Conservation (phyloP, 2,329 filamentous ascomycete genomes). For the Ceratocystis lukuohia region DNA sequence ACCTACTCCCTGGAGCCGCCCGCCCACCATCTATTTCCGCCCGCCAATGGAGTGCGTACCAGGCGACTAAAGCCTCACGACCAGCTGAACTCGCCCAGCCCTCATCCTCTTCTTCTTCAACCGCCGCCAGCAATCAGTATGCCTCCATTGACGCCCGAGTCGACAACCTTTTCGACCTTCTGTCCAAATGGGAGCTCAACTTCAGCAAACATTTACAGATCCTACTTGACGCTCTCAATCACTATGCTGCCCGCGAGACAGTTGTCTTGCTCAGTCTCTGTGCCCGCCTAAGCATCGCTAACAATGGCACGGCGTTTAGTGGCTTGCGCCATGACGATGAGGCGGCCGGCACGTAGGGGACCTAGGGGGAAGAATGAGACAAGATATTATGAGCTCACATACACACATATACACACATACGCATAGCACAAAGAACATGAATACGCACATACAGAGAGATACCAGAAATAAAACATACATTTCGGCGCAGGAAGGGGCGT, state of each 20-base stretch:
- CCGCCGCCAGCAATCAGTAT: slow-evolving; percentile 26
- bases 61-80: slow-evolving; percentile 34
- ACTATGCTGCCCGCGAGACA: slow-evolving; percentile 93
- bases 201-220: slow-evolving; percentile 90
- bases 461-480: too few relatives aligned
- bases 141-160: slow-evolving; percentile 39
- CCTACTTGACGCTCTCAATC: slow-evolving; percentile 84
- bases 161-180: slow-evolving; percentile 69
- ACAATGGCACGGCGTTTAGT: slow-evolving; percentile 57
- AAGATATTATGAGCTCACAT: too few relatives aligned
- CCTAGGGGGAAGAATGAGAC: neutral
- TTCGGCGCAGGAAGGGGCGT: too few relatives aligned
- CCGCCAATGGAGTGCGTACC: slow-evolving; percentile 47
- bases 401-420: too few relatives aligned
- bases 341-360: slow-evolving; percentile 16
- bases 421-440: too few relatives aligned
- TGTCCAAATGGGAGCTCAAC: slow-evolving; percentile 84
- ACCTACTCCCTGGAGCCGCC: slow-evolving; percentile 44
- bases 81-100: slow-evolving; percentile 26
- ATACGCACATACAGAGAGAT: too few relatives aligned
- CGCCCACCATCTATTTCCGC: slow-evolving; percentile 46
- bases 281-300: slow-evolving; percentile 66
- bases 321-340: slow-evolving; percentile 44
- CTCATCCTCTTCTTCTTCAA: slow-evolving; percentile 27
- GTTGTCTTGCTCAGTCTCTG: slow-evolving; percentile 84